Base-by-base conservation (phyloP, 1,139 yeast species). In the Pichiaceae sp. region DNA sequence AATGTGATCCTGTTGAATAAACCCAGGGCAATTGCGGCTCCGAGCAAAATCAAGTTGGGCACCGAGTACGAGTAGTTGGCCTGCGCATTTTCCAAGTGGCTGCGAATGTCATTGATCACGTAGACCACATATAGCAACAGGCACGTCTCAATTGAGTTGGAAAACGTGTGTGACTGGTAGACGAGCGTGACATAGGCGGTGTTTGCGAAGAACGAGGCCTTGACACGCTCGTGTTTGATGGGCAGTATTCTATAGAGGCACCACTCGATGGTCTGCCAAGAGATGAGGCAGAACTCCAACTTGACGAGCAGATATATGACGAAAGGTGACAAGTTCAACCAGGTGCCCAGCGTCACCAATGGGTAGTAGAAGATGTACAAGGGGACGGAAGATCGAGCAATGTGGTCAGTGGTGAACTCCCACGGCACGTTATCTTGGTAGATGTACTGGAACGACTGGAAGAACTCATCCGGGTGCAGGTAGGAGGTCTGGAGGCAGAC, bases 391-490 rank as follows among this genome's bases (percentile, higher is more conserved):
- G 95, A 84, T 43, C 98, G 64, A 1, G 91, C 79, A 0, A 94
- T 89, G 6, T 54, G 41, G 0, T 52, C 62, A 1, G 63, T 49
- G 25, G 27, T 23, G 56, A 85, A 91, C 54, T 93, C 99, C 99
- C 98, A 93, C 0, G 97, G 87, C 2, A 71, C 53, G 20, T 72
- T 68, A 76, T 71, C 29, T 68, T 51, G 56, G 4, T 80, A 68
- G 16, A 91, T 54, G 0, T 84, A 78, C 53, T 87, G 95, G 25
- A 93, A 70, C 17, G 81, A 75, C 57, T 93, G 99, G 56, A 86
- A 85, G 56, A 89, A 96, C 60, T 93, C 99, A 64, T 93, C 99
- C 0, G 98, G 98, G 49, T 93, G 99, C 35, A 93, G 78, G 54
- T 93, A 93, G 1, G 96, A 85, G 31, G 82, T 71, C 35, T 82